Conservation (phyloP, 371 early-diverging fungal species). For the Mucor racemosus region DNA sequence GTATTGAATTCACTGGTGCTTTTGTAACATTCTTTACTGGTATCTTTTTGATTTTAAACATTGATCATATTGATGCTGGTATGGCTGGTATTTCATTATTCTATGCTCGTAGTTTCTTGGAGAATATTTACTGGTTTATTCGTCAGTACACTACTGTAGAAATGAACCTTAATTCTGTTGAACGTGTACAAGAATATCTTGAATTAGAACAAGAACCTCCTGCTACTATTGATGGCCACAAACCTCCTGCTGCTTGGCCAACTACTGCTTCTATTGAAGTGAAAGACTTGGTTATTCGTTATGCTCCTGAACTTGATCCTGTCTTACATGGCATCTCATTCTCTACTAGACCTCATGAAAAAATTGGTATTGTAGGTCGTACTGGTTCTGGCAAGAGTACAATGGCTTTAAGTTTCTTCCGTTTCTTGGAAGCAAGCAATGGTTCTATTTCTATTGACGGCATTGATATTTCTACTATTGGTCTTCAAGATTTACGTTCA, state of each 20-base stretch:
- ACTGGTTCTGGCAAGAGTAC: constrained; percentile 86
- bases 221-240: constrained; percentile 37
- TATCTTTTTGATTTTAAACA: constrained; percentile 57
- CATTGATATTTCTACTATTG: constrained; percentile 75
- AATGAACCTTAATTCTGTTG: constrained; percentile 83
- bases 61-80: constrained; percentile 71
- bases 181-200: constrained; percentile 84
- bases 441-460: constrained; percentile 82
- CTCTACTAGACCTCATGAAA: constrained; percentile 65
- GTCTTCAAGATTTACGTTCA: constrained; percentile 72
- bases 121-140: constrained; percentile 48
- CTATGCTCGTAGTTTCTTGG: constrained; percentile 74
- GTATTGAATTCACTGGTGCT: constrained; percentile 76
- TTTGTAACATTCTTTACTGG: constrained; percentile 72
- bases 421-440: constrained; percentile 72
- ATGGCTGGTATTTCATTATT: constrained; percentile 83
- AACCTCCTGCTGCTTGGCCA: constrained; percentile 79
- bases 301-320: constrained; percentile 67
- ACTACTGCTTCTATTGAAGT: constrained; percentile 68
- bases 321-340: constrained; percentile 74
- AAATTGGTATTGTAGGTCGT: constrained; percentile 79
- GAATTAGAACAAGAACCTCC: constrained; percentile 74
- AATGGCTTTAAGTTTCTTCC: constrained; percentile 75
- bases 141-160: constrained; percentile 76
- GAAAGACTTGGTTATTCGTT: constrained; percentile 65